A percentile compares a stretch with the other conserved stretches of the same genome.
phyloP scores from a whole-genome alignment of 371 early-diverging fungal genomes.

The Circinella minor region DNA sequence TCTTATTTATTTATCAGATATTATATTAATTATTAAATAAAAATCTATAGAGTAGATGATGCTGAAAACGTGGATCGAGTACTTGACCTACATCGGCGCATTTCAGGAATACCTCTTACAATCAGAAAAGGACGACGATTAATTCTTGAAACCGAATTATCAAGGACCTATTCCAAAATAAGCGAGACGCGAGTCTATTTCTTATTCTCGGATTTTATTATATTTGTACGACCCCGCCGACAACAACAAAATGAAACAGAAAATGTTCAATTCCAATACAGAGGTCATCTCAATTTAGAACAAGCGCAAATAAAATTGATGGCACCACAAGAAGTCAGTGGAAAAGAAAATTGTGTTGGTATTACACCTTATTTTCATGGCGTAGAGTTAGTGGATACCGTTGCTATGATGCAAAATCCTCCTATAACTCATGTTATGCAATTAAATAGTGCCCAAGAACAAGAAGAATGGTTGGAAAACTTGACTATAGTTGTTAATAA shows the following conservation, averaged over 20 bases:
- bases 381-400: slow-evolving; percentile 41
- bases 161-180: slow-evolving; percentile 23
- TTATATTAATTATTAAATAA: too few relatives aligned
- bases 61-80: slow-evolving; percentile 49
- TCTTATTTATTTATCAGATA: too few relatives aligned
- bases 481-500: slow-evolving; percentile 29
- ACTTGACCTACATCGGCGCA: slow-evolving; percentile 39
- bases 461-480: slow-evolving; percentile 30
- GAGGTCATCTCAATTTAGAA: slow-evolving; percentile 40
- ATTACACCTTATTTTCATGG: slow-evolving; percentile 41
- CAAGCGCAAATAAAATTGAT: slow-evolving; percentile 32
- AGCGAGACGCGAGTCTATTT: slow-evolving; percentile 39
- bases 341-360: slow-evolving; percentile 34
- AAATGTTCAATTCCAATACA: slow-evolving; percentile 29
- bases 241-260: slow-evolving; percentile 24
- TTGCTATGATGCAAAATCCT: slow-evolving; percentile 30
- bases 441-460: slow-evolving; percentile 26
- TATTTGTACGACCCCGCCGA: slow-evolving; percentile 35
- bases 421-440: slow-evolving; percentile 30
- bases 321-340: slow-evolving; percentile 28
- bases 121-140: slow-evolving; percentile 41
- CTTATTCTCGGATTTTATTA: slow-evolving; percentile 47
- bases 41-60: slow-evolving; percentile 31
- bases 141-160: slow-evolving; percentile 38
- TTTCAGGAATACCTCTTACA: slow-evolving; percentile 39